Base-by-base conservation (phyloP, 169 alveolate species). In the Perkinsus olseni region DNA sequence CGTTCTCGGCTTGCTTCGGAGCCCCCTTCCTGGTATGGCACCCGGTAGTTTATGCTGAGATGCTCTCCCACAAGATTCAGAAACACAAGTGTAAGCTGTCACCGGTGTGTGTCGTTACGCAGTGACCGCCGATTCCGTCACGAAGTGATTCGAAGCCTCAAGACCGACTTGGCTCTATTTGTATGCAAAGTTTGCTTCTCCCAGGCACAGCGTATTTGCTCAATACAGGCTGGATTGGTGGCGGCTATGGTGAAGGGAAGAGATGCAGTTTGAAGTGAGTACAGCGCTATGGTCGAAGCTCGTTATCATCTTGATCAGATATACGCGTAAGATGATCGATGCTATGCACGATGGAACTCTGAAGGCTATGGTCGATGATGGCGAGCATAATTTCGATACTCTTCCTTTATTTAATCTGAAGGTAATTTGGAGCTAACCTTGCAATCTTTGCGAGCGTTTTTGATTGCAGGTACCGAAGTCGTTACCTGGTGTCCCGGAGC, bases 1-100 rank as follows among this genome's bases (percentile, higher is more conserved):
- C 99, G 38, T 98, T 98, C 96, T 98, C 99, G 34, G 98, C 99
- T n/a, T 98, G 99, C 94, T 98, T 97, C 96, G 99, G 99, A 36
- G 99, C 97, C 82, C 99, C 99, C 74, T 98, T 98, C 97, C 95
- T 98, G 93, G 99, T 98, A 45, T 96, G 97, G 93, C 99, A 98
- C 91, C 99, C 99, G 0, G 95, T 96, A 95, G 96, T 96, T 17
- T 98, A 98, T 93, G 99, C 99, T 11, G 94, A 96, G 92, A 96
- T 97, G 97, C 92, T 97, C 39, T 97, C 98, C 38, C 96, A 94
- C 40, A 96, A 96, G 94, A 94, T 95, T 45, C 94, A 92, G 93
- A 50, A 95, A 91, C 97, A 96, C 94, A 74, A 92, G 24, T 92
- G 48, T 34, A 1, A 21, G 82, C 28, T 62, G 50, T n/a, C n/a